A percentile compares a stretch with the other conserved stretches of the same genome.
These are phyloP conservation scores for Calocybe cyanea DNA, from an alignment of 768 basidiomycete species.

Conservation along the genomic window DNA sequence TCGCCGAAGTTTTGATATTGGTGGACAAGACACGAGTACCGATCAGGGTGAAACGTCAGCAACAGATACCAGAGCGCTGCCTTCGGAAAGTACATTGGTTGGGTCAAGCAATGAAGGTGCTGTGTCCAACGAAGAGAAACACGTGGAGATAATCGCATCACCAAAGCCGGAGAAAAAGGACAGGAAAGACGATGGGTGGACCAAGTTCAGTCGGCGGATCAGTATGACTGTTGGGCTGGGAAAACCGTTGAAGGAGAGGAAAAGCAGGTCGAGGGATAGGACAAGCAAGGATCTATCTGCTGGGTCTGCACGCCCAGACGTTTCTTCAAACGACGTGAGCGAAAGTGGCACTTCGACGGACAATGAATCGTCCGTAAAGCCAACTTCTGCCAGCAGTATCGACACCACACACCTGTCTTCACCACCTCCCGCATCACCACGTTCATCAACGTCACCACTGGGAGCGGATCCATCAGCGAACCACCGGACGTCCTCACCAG, in stretches of 20 bases:
- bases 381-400: neutral
- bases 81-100: slow-evolving; percentile 16
- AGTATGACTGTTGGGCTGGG: slow-evolving; percentile 53
- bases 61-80: slow-evolving; percentile 15
- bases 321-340: neutral
- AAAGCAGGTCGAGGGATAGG: slow-evolving; percentile 29
- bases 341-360: slow-evolving; percentile 8
- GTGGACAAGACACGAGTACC: slow-evolving; percentile 17
- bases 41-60: slow-evolving; percentile 12
- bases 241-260: slow-evolving; percentile 32
- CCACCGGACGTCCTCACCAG: slow-evolving; percentile 10
- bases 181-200: slow-evolving; percentile 46
- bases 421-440: slow-evolving; percentile 8
- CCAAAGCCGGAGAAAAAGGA: slow-evolving; percentile 31
- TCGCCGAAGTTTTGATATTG: slow-evolving; percentile 42
- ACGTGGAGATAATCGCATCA: slow-evolving; percentile 31
- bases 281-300: slow-evolving; percentile 13
- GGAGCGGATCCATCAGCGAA: neutral
- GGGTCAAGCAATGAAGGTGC: slow-evolving; percentile 20
- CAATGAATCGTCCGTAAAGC: slow-evolving; percentile 3
- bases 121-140: slow-evolving; percentile 29
- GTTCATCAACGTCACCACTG: slow-evolving; percentile 10
- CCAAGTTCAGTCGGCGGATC: slow-evolving; percentile 61
- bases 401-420: neutral
- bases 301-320: neutral